Percentiles rank a stretch among this genome's conserved stretches.
Evolutionary conservation across 2,329 filamentous ascomycete genomes (phyloP).

Genomic region (Fusarium agapanthi): DNA sequence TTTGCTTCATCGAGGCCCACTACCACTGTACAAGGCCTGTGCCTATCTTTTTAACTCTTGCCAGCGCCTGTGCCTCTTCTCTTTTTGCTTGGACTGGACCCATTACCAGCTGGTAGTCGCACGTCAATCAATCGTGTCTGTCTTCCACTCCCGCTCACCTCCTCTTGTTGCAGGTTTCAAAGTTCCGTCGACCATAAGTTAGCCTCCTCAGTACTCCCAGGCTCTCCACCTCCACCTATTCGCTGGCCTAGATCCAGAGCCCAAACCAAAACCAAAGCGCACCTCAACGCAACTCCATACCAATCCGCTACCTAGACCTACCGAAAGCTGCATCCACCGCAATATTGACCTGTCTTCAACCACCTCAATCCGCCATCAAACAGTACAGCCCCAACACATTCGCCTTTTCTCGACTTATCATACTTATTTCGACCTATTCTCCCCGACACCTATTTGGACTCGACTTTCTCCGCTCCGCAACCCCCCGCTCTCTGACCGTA

Average conservation of each 20-base stretch:
- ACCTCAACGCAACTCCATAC: slow-evolving; percentile 31
- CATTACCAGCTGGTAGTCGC: slow-evolving; percentile 1
- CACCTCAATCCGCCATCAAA: slow-evolving; percentile 25
- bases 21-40: slow-evolving; percentile 13
- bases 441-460: slow-evolving; percentile 5
- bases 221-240: slow-evolving; percentile 30
- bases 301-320: slow-evolving; percentile 30
- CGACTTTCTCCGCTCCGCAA: slow-evolving; percentile 26
- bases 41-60: slow-evolving; percentile 5
- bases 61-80: background rate
- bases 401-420: background rate
- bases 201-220: slow-evolving; percentile 17
- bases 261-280: slow-evolving; percentile 17
- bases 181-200: slow-evolving; percentile 6
- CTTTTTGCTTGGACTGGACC: background rate
- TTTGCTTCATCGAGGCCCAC: slow-evolving; percentile 20
- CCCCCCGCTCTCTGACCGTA: slow-evolving; percentile 31
- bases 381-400: slow-evolving; percentile 7
- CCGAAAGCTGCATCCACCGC: slow-evolving; percentile 32
- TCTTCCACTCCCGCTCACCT: slow-evolving; percentile 1
- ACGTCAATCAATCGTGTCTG: slow-evolving; percentile 17
- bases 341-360: slow-evolving; percentile 30
- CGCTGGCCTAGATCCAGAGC: slow-evolving; percentile 23
- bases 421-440: background rate
- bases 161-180: slow-evolving; percentile 17